Conservation (phyloP, 495 filamentous ascomycete species). For the Bryoglossum gracile region DNA sequence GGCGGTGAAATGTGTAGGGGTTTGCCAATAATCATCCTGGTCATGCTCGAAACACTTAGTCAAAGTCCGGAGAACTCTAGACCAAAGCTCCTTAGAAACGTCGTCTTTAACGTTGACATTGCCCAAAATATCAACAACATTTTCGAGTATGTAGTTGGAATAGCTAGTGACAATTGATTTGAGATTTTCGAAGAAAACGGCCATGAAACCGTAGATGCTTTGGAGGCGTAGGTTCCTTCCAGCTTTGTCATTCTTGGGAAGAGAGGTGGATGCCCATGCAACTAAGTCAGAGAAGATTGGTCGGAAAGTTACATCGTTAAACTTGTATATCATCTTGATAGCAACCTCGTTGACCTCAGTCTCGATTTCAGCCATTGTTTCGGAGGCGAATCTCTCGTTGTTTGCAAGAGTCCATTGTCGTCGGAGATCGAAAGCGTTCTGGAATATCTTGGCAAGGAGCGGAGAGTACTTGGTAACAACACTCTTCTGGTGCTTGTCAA, state of each 20-base stretch:
- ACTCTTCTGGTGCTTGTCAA: conserved; percentile 71
- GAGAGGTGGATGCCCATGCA: conserved; percentile 59
- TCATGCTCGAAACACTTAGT: conserved; percentile 73
- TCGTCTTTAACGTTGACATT: conserved; percentile 41
- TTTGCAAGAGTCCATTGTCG: conserved; percentile 18
- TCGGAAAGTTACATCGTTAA: conserved; percentile 94
- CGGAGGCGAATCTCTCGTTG: conserved; percentile 20
- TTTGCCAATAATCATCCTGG: conserved; percentile 77
- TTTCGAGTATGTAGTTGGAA: conserved; percentile 74
- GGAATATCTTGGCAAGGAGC: conserved; percentile 60
- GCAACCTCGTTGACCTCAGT: conserved; percentile 53
- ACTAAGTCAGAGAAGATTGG: conserved; percentile 78
- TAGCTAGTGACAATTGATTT: conserved; percentile 94
- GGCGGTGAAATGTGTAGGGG: conserved; percentile 70
- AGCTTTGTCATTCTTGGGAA: conserved; percentile 52
- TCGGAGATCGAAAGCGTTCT: conserved; percentile 66
- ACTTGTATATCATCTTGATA: conserved; percentile 88
- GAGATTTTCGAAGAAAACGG: conserved; percentile 70
- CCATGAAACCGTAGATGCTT: conserved; percentile 73
- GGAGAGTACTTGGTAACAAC: conserved; percentile 61
- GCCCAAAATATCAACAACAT: conserved; percentile 55
- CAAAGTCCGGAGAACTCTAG: conserved; percentile 57
- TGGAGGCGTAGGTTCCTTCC: conserved; percentile 48
- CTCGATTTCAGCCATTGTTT: conserved; percentile 57
- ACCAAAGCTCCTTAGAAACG: conserved; percentile 52